Conservation (phyloP, 2,329 filamentous ascomycete genomes). For the Fusarium miscanthi region DNA sequence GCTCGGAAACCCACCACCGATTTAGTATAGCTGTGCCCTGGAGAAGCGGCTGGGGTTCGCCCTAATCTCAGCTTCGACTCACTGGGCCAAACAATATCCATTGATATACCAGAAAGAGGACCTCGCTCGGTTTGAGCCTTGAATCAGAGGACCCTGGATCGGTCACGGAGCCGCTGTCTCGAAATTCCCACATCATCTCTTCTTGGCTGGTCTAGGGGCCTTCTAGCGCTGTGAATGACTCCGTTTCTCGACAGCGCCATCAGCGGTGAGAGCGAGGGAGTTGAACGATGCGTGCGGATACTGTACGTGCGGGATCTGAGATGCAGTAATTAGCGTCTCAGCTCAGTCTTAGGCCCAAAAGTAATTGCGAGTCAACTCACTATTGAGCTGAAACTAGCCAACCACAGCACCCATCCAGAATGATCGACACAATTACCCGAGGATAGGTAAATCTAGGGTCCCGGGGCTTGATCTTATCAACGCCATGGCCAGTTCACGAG, state of each 20-base stretch:
- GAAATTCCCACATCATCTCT: constrained; percentile 11
- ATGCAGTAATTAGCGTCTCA: constrained; percentile 15
- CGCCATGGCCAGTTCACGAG: constrained; percentile 20
- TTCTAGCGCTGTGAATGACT: constrained; percentile 23
- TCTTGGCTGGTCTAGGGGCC: background rate
- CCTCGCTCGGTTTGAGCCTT: constrained; percentile 8
- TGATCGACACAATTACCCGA: constrained; percentile 37
- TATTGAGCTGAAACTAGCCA: constrained; percentile 23
- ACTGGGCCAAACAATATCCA: background rate
- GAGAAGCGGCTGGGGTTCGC: constrained; percentile 25
- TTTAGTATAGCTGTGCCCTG: constrained; percentile 9
- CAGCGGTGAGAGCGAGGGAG: constrained; percentile 20
- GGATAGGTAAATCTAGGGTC: constrained; percentile 34
- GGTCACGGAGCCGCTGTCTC: constrained; percentile 30
- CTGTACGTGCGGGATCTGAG: constrained; percentile 12
- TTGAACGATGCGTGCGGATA: background rate
- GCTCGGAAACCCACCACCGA: constrained; percentile 29
- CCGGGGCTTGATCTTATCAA: constrained; percentile 32
- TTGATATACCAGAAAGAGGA: constrained; percentile 9
- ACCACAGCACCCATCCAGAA: constrained; percentile 16
- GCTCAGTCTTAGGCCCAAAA: constrained; percentile 17
- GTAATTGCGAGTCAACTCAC: constrained; percentile 3
- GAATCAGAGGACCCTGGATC: constrained; percentile 25
- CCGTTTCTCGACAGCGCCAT: constrained; percentile 1
- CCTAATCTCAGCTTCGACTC: constrained; percentile 9